These are phyloP conservation scores for Dipodascus albidus DNA, from an alignment of 805 yeast genomes.

Conservation along the genomic window DNA sequence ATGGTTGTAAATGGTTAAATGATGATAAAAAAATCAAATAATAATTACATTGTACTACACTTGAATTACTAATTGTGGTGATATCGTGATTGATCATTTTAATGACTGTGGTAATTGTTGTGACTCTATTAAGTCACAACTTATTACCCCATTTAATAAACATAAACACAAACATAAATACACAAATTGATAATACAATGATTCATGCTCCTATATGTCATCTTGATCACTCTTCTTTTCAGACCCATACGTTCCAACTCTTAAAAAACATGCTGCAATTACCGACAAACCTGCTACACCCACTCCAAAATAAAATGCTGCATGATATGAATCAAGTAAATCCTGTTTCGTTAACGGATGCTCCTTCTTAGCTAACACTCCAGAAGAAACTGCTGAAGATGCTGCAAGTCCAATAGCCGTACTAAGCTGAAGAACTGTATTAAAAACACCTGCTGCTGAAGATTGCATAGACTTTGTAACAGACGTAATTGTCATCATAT, in stretches of 20 bases:
- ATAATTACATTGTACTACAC: no score
- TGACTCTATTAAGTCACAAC: no score
- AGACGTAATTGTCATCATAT: slow-evolving; percentile 31
- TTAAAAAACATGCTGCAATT: slow-evolving; percentile 24
- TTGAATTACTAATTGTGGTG: no score
- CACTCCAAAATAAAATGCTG: slow-evolving; percentile 30
- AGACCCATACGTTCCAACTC: slow-evolving; percentile 25
- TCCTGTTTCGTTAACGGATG: slow-evolving; percentile 8
- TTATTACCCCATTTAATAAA: no score
- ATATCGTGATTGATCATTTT: no score
- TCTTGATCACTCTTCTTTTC: not conserved
- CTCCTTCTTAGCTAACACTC: slow-evolving; percentile 7
- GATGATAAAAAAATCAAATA: no score
- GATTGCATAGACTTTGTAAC: slow-evolving; percentile 31
- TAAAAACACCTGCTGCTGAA: slow-evolving; percentile 39
- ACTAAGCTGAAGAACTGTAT: slow-evolving; percentile 32
- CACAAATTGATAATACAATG: no score
- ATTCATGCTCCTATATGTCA: no score
- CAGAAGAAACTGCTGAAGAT: slow-evolving; percentile 27
- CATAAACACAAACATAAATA: no score
- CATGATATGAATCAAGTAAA: slow-evolving; percentile 12
- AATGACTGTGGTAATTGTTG: no score
- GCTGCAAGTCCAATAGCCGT: slow-evolving; percentile 34
- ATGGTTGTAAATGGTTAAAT: no score
- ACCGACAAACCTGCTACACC: slow-evolving; percentile 26